Evolutionary conservation across 78 protist genomes (phyloP), one percentile per base, ranked within the genome.

Genomic region (Dictyostelium firmibasis): DNA sequence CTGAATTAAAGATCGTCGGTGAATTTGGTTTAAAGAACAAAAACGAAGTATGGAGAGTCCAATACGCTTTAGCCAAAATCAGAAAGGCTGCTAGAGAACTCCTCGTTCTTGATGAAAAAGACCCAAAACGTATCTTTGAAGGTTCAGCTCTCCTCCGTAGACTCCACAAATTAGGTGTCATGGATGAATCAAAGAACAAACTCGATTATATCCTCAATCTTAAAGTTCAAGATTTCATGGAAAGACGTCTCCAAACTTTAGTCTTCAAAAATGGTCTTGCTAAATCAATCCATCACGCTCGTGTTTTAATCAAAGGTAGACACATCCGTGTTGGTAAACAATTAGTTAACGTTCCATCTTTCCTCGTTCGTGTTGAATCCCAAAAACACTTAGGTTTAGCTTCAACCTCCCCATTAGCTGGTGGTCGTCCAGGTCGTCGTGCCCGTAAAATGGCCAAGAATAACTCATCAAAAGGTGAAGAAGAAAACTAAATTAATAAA

Each of bases 241-340:
- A 98, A 91, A 97, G 99, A 47, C 98, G 99, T 27, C 99, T 99
- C 91, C 99, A 99, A 97, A 99, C 99, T 36, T 85, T 97, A 36
- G 99, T 99, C 72, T 93, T 97, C 98, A 97, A 98, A 96, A 76
- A 75, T 7, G 98, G 98, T 53, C 96, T 98, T 13, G 99, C 99
- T 96, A 97, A 97, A 88, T 98, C 99, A 53, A 96, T 99, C 97
- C 99, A 99, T 97, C 99, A 99, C 96, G 99, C 99, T 64, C 99
- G 99, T 81, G 99, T 98, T 74, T 96, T 99, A 44, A 99, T 99
- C 98, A 92, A 95, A 72, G 99, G 99, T 97, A 95, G 99, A 67
- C 99, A 99, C 99, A 99, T 99, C 95, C 98, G 99, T 47, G 99
- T 99, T 72, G 99, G 99, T 79, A 97, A 98, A 96, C 99, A 99